Evolutionary conservation across 1,284 basidiomycete species (phyloP).

Genomic region (Trametes polyzona): DNA sequence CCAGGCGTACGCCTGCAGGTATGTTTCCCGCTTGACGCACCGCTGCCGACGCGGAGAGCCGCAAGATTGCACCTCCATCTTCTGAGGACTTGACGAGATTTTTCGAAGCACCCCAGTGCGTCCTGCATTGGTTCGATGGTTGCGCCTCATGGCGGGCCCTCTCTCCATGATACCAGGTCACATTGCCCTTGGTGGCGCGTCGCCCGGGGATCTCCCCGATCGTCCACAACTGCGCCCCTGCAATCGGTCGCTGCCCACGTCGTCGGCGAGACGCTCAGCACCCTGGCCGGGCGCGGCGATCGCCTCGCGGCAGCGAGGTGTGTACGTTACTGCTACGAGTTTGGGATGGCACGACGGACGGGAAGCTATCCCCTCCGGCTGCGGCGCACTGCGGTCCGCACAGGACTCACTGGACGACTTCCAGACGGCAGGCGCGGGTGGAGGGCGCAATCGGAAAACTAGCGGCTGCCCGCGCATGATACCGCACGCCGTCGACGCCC

Average conservation of each 20-base stretch:
- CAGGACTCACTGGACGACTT: too few species aligned
- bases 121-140: not conserved
- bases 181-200: not conserved
- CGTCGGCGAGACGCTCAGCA: not conserved
- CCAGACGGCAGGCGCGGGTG: not conserved
- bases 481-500: not conserved
- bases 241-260: not conserved
- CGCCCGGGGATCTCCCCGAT: constrained; percentile 13
- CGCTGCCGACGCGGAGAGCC: not conserved
- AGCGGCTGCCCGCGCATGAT: constrained; percentile 1
- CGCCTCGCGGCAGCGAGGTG: not conserved
- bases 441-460: constrained; percentile 1
- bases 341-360: not conserved
- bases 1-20: too few species aligned
- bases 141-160: not conserved
- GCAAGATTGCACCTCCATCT: too few species aligned
- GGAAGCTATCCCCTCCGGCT: not conserved
- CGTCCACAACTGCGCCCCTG: not conserved
- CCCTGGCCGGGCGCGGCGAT: constrained; percentile 10
- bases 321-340: not conserved
- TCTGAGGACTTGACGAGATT: not conserved
- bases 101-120: not conserved
- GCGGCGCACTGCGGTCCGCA: constrained; percentile 2
- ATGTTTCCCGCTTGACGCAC: not conserved
- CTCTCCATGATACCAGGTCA: not conserved